These are phyloP conservation scores for Salix dunnii DNA, from an alignment of 345 rosid genomes.

Conservation along the genomic window DNA sequence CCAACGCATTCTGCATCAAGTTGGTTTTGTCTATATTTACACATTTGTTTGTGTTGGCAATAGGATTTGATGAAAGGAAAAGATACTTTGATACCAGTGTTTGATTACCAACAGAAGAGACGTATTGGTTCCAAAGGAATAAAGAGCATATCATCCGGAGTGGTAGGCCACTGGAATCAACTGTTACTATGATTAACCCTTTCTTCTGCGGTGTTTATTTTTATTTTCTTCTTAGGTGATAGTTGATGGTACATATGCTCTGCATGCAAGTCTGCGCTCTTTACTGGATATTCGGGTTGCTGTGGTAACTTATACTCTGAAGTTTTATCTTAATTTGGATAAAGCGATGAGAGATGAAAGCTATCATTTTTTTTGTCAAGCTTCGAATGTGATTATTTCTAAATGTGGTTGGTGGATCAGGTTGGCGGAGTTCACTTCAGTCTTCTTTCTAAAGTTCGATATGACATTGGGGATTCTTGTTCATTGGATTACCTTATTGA, in stretches of 20 bases:
- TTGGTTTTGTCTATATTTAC: neutral
- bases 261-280: constrained; percentile 90
- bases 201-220: constrained; percentile 19
- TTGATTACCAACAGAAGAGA: constrained; percentile 85
- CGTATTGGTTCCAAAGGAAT: constrained; percentile 52
- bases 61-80: constrained; percentile 79
- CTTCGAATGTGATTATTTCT: neutral
- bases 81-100: constrained; percentile 69
- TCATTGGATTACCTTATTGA: constrained; percentile 92
- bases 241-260: constrained; percentile 97
- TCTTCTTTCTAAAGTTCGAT: constrained; percentile 94
- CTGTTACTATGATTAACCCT: constrained; percentile 7
- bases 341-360: neutral
- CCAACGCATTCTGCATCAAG: neutral
- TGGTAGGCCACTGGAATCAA: constrained; percentile 45
- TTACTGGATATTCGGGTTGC: constrained; percentile 98
- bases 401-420: constrained; percentile 39
- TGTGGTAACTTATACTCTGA: constrained; percentile 52
- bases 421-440: constrained; percentile 99
- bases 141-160: constrained; percentile 66
- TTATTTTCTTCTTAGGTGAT: constrained; percentile 53
- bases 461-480: constrained; percentile 94
- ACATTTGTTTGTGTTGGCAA: constrained; percentile 26
- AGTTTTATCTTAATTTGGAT: neutral
- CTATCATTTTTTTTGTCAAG: constrained; percentile 15